Conservation (phyloP, 2,329 filamentous ascomycete genomes). For the Phyllosticta paracitricarpa region DNA sequence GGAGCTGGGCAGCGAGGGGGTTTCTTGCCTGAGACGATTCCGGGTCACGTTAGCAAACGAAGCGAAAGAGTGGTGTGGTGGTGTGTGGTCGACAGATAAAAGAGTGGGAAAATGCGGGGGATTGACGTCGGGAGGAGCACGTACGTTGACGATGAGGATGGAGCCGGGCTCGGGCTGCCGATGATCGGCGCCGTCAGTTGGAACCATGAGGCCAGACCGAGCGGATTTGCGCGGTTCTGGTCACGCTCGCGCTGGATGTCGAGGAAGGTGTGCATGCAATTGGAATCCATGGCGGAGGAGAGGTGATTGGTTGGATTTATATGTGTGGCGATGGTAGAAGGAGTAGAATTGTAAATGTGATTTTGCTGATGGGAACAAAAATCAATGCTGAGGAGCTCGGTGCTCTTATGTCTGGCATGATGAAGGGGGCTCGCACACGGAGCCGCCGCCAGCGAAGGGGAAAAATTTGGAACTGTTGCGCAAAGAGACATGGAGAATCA, state of each 20-base stretch:
- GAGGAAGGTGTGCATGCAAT: constrained; percentile 6
- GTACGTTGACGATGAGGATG: constrained; percentile 20
- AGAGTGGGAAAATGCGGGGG: neutral
- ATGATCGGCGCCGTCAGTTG: constrained; percentile 3
- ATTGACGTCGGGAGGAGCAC: neutral
- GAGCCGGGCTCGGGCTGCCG: constrained; percentile 14
- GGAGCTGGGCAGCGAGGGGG: constrained; percentile 9
- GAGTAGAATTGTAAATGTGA: neutral
- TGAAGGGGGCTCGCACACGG: neutral
- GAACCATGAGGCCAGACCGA: constrained; percentile 9
- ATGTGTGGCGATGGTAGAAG: neutral
- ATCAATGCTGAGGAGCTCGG: neutral
- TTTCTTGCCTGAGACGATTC: constrained; percentile 10
- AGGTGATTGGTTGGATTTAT: neutral
- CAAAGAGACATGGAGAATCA: neutral
- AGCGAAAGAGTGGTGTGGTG: neutral
- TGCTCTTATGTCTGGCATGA: constrained; percentile 4
- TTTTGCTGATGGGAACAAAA: neutral
- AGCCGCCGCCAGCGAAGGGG: neutral
- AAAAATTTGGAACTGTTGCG: neutral
- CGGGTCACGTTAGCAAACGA: constrained; percentile 14
- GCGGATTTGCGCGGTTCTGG: neutral
- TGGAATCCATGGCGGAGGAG: neutral
- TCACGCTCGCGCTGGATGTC: constrained; percentile 10
- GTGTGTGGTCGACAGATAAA: neutral